phyloP scores from a whole-genome alignment of 2,329 filamentous ascomycete species.

The Aspergillus tubingensis region DNA sequence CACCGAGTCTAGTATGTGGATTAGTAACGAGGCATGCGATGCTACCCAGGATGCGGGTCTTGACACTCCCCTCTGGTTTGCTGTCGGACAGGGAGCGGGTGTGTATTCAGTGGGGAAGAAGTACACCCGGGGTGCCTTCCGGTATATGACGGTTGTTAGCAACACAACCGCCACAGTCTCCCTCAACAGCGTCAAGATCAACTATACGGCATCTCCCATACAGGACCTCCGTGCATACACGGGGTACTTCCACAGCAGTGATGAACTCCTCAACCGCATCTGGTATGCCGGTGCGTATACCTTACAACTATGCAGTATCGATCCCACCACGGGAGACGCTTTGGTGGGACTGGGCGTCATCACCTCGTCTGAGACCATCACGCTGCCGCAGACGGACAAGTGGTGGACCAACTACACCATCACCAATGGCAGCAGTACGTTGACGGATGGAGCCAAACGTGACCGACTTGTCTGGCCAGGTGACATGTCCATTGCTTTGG shows the following conservation, averaged over 20 bases:
- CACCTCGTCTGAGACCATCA: slow-evolving; percentile 12
- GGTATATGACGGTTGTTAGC: slow-evolving; percentile 49
- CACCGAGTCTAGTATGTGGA: slow-evolving; percentile 49
- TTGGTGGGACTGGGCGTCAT: slow-evolving; percentile 13
- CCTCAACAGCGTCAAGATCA: slow-evolving; percentile 38
- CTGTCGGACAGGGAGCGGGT: slow-evolving; percentile 36
- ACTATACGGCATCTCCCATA: slow-evolving; percentile 45
- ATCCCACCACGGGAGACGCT: slow-evolving; percentile 28
- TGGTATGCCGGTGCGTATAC: slow-evolving; percentile 61
- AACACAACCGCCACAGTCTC: slow-evolving; percentile 47
- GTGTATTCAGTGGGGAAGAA: slow-evolving; percentile 45
- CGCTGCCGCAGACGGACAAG: slow-evolving; percentile 19
- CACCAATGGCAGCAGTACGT: slow-evolving; percentile 33
- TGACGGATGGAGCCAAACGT: slow-evolving; percentile 45
- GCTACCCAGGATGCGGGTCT: slow-evolving; percentile 50
- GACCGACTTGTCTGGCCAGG: slow-evolving; percentile 59
- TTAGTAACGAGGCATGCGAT: slow-evolving; percentile 50
- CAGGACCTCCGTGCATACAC: slow-evolving; percentile 50
- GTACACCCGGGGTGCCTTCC: slow-evolving; percentile 49
- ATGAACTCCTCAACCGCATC: slow-evolving; percentile 55
- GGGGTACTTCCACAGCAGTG: slow-evolving; percentile 54
- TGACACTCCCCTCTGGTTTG: slow-evolving; percentile 54
- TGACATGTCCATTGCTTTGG: slow-evolving; percentile 61
- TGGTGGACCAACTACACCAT: slow-evolving; percentile 37
- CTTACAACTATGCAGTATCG: slow-evolving; percentile 36